Conservation (phyloP, 495 filamentous ascomycete genomes). For the Aspergillus wentii region DNA sequence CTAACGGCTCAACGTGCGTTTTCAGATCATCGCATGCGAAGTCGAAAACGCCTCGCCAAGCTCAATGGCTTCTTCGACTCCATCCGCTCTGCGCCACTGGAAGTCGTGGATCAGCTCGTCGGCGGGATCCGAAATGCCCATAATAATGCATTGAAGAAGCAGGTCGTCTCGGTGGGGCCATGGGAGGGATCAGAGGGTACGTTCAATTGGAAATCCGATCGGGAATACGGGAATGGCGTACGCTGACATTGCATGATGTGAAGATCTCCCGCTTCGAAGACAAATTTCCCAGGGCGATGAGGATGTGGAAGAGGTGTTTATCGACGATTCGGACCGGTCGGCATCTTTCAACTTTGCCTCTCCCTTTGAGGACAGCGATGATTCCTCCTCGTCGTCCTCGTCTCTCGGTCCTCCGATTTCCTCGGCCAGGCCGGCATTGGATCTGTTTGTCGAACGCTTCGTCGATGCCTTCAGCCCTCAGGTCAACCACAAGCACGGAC, state of each 20-base stretch:
- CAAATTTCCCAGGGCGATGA: too few species aligned
- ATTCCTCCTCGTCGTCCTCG: conserved; percentile 25
- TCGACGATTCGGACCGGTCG: too few species aligned
- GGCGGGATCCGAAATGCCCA: conserved; percentile 30
- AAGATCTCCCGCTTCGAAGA: too few species aligned
- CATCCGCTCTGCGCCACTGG: conserved; percentile 33
- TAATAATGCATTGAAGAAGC: conserved; percentile 13
- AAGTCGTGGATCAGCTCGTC: conserved; percentile 30
- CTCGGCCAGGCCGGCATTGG: conserved; percentile 22
- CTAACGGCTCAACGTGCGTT: too few species aligned
- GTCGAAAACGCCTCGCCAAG: conserved; percentile 25
- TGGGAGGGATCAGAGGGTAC: conserved; percentile 30
- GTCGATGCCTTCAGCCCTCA: conserved; percentile 43
- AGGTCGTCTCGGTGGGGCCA: conserved; percentile 17
- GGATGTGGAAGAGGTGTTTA: conserved; percentile 9
- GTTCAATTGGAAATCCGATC: too few species aligned
- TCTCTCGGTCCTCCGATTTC: conserved; percentile 21
- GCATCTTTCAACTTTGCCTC: too few species aligned
- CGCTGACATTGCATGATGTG: too few species aligned
- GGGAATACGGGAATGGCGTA: too few species aligned
- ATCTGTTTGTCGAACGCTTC: conserved; percentile 41
- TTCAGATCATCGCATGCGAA: conserved; percentile 18
- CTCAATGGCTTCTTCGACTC: conserved; percentile 35
- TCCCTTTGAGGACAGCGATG: conserved; percentile 14
- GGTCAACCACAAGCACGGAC: conserved; percentile 33